Percentiles rank a stretch among this genome's conserved stretches.
phyloP scores from a whole-genome alignment of 2,329 filamentous ascomycete genomes.

The Annulohypoxylon truncatum region DNA sequence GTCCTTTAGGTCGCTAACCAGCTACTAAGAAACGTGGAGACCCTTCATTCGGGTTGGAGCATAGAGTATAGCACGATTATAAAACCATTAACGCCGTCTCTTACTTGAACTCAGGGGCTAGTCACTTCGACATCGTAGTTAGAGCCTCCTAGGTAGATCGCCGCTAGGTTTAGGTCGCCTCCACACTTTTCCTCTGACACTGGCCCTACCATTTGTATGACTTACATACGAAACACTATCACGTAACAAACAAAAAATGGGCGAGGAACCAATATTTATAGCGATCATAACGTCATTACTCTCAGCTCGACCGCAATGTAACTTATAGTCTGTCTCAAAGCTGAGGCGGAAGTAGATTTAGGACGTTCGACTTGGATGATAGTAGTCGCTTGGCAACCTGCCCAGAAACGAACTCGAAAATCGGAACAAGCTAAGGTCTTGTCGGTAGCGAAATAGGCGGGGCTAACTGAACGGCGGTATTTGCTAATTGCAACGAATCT shows the following conservation, averaged over 20 bases:
- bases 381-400: neutral
- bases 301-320: neutral
- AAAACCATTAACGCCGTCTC: neutral
- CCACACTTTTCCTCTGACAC: neutral
- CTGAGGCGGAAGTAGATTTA: neutral
- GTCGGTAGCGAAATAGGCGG: conserved; percentile 7
- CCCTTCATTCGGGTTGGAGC: neutral
- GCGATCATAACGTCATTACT: neutral
- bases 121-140: neutral
- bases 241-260: neutral
- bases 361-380: neutral
- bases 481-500: conserved; percentile 5
- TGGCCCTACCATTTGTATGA: neutral
- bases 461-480: neutral
- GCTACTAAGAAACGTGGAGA: neutral
- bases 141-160: neutral
- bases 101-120: neutral
- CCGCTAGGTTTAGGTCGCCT: neutral
- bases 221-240: neutral
- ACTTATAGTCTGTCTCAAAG: neutral
- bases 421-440: conserved; percentile 8
- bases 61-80: neutral
- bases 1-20: neutral
- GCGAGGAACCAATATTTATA: neutral
- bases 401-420: conserved; percentile 1